These are phyloP conservation scores for Suhomyces sp. DNA, from an alignment of 805 yeast genomes.

Conservation along the genomic window DNA sequence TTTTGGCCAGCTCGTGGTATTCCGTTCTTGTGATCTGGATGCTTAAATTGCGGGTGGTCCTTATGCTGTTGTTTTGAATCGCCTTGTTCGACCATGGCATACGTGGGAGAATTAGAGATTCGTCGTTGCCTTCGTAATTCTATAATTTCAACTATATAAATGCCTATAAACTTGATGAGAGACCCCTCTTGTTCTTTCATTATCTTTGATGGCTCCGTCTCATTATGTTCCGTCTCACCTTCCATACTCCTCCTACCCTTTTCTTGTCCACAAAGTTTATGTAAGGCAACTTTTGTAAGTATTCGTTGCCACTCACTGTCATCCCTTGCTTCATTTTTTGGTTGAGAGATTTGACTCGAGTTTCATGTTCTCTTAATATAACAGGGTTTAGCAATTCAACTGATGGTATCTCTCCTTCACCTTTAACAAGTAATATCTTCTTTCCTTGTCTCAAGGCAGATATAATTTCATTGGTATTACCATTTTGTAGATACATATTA, in stretches of 20 bases:
- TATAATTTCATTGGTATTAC: conserved; percentile 11
- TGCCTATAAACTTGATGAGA: background rate
- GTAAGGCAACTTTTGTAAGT: conserved; percentile 15
- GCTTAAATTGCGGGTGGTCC: background rate
- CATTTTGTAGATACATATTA: conserved; percentile 57
- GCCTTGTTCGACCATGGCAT: background rate
- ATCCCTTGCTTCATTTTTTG: conserved; percentile 3
- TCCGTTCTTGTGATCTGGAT: background rate
- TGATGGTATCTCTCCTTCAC: conserved; percentile 64
- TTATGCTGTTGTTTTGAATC: background rate
- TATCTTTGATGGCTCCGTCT: conserved; percentile 24
- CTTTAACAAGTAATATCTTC: conserved; percentile 51
- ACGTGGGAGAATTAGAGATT: no score
- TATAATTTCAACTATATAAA: background rate
- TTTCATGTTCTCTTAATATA: conserved; percentile 20
- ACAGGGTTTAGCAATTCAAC: conserved; percentile 45
- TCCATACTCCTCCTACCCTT: conserved; percentile 56
- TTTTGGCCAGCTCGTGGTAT: background rate
- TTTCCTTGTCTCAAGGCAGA: conserved; percentile 13
- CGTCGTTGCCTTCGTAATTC: background rate
- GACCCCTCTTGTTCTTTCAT: background rate
- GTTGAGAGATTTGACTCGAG: conserved; percentile 14
- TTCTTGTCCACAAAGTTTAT: conserved; percentile 29
- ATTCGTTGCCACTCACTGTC: background rate
- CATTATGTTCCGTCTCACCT: conserved; percentile 52